These are phyloP conservation scores for Salvia sclarea DNA, from an alignment of 305 asterid species.

Conservation along the genomic window DNA sequence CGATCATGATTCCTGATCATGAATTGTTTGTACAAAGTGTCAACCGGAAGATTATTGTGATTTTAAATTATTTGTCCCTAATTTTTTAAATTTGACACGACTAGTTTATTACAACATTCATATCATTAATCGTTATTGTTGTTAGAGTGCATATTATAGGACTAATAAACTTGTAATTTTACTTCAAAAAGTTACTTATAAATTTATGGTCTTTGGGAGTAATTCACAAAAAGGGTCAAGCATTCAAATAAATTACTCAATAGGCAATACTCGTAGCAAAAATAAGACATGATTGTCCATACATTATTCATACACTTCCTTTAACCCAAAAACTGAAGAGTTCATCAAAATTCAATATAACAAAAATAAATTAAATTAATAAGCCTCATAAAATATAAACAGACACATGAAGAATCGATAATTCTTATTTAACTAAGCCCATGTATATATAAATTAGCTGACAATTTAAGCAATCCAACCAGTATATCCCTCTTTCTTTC, in stretches of 20 bases:
- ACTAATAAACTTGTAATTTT: not conserved
- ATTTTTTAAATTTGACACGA: not conserved
- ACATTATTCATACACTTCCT: not conserved
- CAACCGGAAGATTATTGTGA: too few relatives aligned
- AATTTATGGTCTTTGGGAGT: too few relatives aligned
- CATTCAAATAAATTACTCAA: not conserved
- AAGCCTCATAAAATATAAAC: conserved; percentile 19
- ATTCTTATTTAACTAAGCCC: conserved; percentile 11
- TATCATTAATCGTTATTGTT: too few relatives aligned
- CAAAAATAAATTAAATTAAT: conserved; percentile 14
- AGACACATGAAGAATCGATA: conserved; percentile 16
- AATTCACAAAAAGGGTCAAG: too few relatives aligned
- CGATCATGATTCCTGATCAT: too few relatives aligned
- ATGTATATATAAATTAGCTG: not conserved
- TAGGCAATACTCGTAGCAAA: not conserved
- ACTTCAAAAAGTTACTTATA: too few relatives aligned
- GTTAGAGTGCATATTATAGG: not conserved
- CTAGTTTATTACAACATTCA: not conserved
- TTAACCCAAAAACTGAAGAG: not conserved
- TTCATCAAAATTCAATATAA: not conserved
- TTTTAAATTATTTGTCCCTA: too few relatives aligned
- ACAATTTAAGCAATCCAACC: conserved; percentile 20
- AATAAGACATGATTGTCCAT: not conserved
- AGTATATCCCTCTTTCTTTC: conserved; percentile 15
- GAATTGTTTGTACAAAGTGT: too few relatives aligned